A percentile compares a stretch with the other conserved stretches of the same genome.
Evolutionary conservation across 495 filamentous ascomycete genomes (phyloP).

Genomic region (Penicillium mononematosum): DNA sequence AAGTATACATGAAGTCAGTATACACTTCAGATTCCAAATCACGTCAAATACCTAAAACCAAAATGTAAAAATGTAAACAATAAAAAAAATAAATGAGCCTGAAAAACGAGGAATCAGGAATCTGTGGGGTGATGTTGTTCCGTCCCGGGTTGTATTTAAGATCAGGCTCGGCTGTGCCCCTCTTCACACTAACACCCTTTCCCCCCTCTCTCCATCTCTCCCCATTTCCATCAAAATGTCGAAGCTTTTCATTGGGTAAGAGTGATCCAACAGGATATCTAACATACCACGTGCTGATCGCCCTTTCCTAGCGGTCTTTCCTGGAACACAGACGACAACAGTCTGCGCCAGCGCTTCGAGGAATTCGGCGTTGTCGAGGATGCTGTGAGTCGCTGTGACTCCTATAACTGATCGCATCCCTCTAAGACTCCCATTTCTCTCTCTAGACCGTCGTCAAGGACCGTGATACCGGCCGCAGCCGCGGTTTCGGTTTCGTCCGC

Average conservation of each 20-base stretch:
- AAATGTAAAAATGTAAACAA: not conserved
- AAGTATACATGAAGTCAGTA: not conserved
- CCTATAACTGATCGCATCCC: not conserved
- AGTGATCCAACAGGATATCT: not conserved
- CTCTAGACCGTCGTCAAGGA: slow-evolving; percentile 93
- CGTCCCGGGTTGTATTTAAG: slow-evolving; percentile 14
- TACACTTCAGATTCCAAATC: too few relatives aligned
- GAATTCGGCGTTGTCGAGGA: slow-evolving; percentile 13
- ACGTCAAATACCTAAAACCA: not conserved
- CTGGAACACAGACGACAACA: slow-evolving; percentile 11
- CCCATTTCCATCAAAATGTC: slow-evolving; percentile 13
- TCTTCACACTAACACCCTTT: slow-evolving; percentile 9
- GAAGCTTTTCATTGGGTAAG: slow-evolving; percentile 17
- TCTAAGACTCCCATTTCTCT: slow-evolving; percentile 6
- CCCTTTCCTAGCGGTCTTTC: slow-evolving; percentile 7
- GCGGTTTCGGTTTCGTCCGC: slow-evolving; percentile 95
- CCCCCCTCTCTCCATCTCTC: not conserved
- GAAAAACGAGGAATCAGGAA: slow-evolving; percentile 13
- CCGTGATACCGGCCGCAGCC: slow-evolving; percentile 90
- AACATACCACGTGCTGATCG: not conserved
- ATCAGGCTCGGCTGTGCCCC: slow-evolving; percentile 14
- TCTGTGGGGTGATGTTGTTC: slow-evolving; percentile 13
- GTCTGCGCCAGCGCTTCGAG: slow-evolving; percentile 13
- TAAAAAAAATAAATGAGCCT: slow-evolving; percentile 7
- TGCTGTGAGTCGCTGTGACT: slow-evolving; percentile 6